A percentile compares a stretch with the other conserved stretches of the same genome.
These are phyloP conservation scores for Leccinum variicolor DNA, from an alignment of 768 basidiomycete genomes.

Conservation along the genomic window DNA sequence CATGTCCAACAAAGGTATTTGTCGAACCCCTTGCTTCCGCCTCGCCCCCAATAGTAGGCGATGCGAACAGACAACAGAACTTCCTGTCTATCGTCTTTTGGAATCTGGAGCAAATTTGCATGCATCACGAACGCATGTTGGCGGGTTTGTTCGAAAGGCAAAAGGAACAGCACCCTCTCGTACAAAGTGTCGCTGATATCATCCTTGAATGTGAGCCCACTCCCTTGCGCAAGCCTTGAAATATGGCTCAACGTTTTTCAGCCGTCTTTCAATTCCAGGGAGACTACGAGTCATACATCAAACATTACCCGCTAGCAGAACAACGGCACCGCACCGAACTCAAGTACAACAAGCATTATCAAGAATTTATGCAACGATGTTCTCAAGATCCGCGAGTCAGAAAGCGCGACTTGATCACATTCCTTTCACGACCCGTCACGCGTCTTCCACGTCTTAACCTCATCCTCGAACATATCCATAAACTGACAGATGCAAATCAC, in stretches of 20 bases:
- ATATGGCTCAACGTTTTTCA: conserved; percentile 21
- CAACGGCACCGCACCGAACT: conserved; percentile 77
- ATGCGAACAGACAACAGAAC: conserved; percentile 45
- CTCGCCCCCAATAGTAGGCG: conserved; percentile 61
- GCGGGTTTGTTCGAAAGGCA: conserved; percentile 75
- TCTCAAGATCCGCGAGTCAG: conserved; percentile 62
- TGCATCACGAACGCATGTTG: conserved; percentile 67
- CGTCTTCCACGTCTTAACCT: conserved; percentile 81
- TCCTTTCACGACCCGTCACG: conserved; percentile 83
- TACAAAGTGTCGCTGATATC: conserved; percentile 82
- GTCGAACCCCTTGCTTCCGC: conserved; percentile 60
- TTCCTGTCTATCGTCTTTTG: conserved; percentile 85
- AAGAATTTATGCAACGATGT: conserved; percentile 59
- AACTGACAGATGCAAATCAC: conserved; percentile 69
- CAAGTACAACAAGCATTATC: conserved; percentile 63
- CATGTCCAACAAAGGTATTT: conserved; percentile 52
- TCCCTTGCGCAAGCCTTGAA: conserved; percentile 3
- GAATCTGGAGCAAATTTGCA: conserved; percentile 68
- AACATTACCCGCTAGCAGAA: conserved; percentile 85
- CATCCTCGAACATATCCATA: conserved; percentile 65
- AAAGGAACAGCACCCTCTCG: conserved; percentile 77
- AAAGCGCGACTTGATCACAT: conserved; percentile 76
- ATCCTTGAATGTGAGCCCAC: conserved; percentile 65
- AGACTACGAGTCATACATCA: conserved; percentile 80
- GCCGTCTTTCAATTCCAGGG: conserved; percentile 46